phyloP scores from a whole-genome alignment of 2,329 filamentous ascomycete species.

The Fusarium foetens region DNA sequence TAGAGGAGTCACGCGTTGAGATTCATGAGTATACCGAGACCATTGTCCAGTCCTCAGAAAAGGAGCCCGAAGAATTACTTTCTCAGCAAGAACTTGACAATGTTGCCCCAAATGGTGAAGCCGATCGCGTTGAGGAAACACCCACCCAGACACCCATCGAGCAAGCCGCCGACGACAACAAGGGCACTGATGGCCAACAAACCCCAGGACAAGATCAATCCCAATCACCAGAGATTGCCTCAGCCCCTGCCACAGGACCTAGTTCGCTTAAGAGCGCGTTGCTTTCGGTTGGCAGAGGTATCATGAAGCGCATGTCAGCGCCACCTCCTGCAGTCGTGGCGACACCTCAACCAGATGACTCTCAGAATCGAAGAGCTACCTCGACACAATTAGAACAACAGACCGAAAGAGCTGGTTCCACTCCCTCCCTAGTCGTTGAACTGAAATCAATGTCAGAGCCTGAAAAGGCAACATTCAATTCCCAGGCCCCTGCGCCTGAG shows the following conservation, averaged over 20 bases:
- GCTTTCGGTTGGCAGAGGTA: slow-evolving; percentile 23
- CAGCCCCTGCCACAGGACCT: not conserved
- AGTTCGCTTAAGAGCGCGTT: not conserved
- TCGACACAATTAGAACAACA: slow-evolving; percentile 12
- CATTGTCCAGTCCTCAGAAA: slow-evolving; percentile 35
- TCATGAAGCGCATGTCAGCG: slow-evolving; percentile 32
- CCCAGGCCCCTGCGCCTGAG: slow-evolving; percentile 1
- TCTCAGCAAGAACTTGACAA: not conserved
- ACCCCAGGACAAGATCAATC: not conserved
- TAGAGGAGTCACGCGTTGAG: slow-evolving; percentile 17
- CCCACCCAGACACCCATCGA: slow-evolving; percentile 21
- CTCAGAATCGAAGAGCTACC: not conserved
- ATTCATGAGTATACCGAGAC: slow-evolving; percentile 26
- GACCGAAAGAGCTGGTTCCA: slow-evolving; percentile 13
- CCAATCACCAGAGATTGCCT: not conserved
- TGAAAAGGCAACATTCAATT: slow-evolving; percentile 26
- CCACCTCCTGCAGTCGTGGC: slow-evolving; percentile 15
- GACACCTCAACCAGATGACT: not conserved
- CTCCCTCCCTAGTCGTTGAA: slow-evolving; percentile 30
- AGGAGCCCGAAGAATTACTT: not conserved
- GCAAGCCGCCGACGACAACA: not conserved
- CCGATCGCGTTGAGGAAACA: slow-evolving; percentile 27
- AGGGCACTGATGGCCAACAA: not conserved
- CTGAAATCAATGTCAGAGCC: slow-evolving; percentile 22
- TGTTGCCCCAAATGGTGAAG: not conserved